Evolutionary conservation across 176 grass and related monocot genomes (phyloP).

Genomic region (Echinochloa phyllopogon): DNA sequence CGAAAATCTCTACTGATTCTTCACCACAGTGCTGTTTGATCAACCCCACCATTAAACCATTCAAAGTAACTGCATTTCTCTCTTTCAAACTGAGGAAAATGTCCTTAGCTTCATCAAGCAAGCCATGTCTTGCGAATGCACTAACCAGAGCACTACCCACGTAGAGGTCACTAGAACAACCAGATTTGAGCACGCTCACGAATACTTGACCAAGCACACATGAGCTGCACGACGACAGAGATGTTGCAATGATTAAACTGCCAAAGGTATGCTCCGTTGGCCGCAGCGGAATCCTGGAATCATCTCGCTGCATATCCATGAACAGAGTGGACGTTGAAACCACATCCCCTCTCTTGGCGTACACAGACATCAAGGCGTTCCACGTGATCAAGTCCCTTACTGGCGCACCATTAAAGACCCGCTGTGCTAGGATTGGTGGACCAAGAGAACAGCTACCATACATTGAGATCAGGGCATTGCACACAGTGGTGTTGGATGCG

Average conservation of each 20-base stretch:
- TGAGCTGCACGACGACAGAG: conserved; percentile 41
- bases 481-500: conserved; percentile 54
- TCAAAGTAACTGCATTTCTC: conserved; percentile 77
- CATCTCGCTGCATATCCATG: conserved; percentile 52
- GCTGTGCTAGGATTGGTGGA: conserved; percentile 38
- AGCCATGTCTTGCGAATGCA: conserved; percentile 65
- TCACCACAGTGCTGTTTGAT: conserved; percentile 62
- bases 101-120: conserved; percentile 64
- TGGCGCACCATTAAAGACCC: conserved; percentile 52
- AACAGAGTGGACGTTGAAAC: conserved; percentile 55
- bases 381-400: conserved; percentile 66
- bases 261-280: conserved; percentile 75
- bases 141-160: conserved; percentile 82
- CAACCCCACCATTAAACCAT: conserved; percentile 75
- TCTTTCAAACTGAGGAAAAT: conserved; percentile 66
- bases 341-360: conserved; percentile 67
- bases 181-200: conserved; percentile 52
- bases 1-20: conserved; percentile 70
- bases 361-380: conserved; percentile 79
- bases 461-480: conserved; percentile 78
- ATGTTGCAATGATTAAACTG: conserved; percentile 65
- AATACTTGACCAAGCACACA: conserved; percentile 65
- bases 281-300: conserved; percentile 35
- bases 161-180: conserved; percentile 66
- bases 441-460: conserved; percentile 62